Conservation (phyloP, 73 alveolate genomes). For the Blepharisma stoltei region DNA sequence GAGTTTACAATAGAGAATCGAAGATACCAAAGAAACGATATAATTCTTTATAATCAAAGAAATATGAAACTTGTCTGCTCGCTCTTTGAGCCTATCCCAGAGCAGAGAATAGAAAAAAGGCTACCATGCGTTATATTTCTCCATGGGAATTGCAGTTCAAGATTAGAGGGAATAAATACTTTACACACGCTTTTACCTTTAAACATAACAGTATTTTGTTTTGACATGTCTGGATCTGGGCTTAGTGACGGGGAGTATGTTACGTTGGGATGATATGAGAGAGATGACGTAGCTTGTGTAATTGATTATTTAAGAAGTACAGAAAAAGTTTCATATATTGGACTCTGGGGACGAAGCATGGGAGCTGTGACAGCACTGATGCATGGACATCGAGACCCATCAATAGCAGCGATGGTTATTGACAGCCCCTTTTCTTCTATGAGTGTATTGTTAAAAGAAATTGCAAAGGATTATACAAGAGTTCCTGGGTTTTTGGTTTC, state of each 20-base stretch:
- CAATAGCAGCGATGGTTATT: conserved; percentile 92
- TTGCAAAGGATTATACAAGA: conserved; percentile 61
- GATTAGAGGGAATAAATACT: conserved; percentile 79
- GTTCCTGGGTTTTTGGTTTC: conserved; percentile 50
- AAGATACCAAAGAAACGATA: conserved; percentile 54
- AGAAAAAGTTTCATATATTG: conserved; percentile 69
- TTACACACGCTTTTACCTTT: conserved; percentile 32
- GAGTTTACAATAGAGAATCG: not conserved
- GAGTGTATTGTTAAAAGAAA: conserved; percentile 68
- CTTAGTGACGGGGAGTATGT: conserved; percentile 71
- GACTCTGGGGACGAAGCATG: conserved; percentile 91
- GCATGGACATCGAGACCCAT: conserved; percentile 73
- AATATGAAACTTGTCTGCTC: conserved; percentile 69
- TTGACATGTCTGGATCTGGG: conserved; percentile 90
- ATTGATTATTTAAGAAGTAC: conserved; percentile 75
- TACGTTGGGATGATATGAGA: conserved; percentile 92
- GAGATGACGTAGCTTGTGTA: conserved; percentile 89
- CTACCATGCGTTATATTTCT: conserved; percentile 86
- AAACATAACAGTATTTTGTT: conserved; percentile 72
- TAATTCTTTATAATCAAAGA: conserved; percentile 52
- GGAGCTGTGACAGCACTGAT: conserved; percentile 89
- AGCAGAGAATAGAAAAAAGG: conserved; percentile 30
- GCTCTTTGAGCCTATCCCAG: conserved; percentile 61
- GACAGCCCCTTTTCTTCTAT: conserved; percentile 89
- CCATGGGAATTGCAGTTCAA: conserved; percentile 91